Evolutionary conservation across 83 land plant genomes (phyloP), one percentile per base, ranked within the genome.

Genomic region (Diphasiastrum complanatum): DNA sequence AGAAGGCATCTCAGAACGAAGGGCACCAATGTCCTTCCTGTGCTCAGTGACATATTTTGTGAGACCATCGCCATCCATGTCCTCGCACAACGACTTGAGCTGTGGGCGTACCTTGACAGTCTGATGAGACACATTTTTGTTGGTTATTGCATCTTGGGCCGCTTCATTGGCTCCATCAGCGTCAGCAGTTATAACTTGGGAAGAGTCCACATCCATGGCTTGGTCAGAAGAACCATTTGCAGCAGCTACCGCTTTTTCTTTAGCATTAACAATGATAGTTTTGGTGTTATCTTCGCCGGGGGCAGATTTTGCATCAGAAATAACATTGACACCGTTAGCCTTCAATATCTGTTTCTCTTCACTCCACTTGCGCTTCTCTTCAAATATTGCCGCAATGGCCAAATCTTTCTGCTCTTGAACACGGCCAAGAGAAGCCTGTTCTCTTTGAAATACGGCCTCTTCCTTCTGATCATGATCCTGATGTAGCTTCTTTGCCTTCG

Each of bases 21-120:
- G 29, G 31, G 73, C 59, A 4, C 76, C 81, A 30, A 79, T 33
- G 18, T 85, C 96, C 78, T 81, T 89, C 72, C 79, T 78, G 67
- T 78, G 80, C 27, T 71, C 74, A 1, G 63, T 67, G 8, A 93
- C 60, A 45, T 80, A 82, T 63, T 70, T 81, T 76, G 85, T 83
- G 33, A 93, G 70, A 23, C 79, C 83, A n/a, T 60, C 68, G 2
- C 79, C 72, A 46, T 85, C 91, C 92, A 93, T 85, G 63, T 58
- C 79, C 45, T 60, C 51, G 61, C 99, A 93, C 63, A 79, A 68
- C 2, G 60, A 14, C 34, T 78, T 60, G 29, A 91, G 67, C 69
- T 85, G 68, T 5, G 87, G 78, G 55, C 61, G 80, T 37, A 81
- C 59, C 59, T 60, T 68, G 46, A 68, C 79, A 14, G 45, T 41